Base-by-base conservation (phyloP, 2,329 filamentous ascomycete genomes). In the Aaosphaeria arxii region DNA sequence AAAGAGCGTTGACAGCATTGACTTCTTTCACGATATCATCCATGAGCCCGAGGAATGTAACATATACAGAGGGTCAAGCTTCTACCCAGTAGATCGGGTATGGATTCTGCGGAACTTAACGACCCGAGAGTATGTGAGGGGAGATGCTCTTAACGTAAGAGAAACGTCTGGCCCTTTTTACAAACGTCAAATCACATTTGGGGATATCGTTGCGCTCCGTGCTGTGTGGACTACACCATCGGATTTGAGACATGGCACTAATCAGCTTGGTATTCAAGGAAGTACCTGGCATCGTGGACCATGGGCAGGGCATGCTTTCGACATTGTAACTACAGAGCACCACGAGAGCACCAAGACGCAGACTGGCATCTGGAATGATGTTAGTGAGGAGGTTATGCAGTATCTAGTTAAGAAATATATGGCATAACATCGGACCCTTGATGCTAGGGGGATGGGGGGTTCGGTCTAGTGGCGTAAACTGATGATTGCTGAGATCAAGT, bases 341-440 rank as follows among this genome's bases (percentile, higher is more conserved):
- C 41, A 43, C 29, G 29, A 43, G 9, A 30, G 31, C 17, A 43
- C 13, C 6, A 43, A 28, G 41, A 31, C 3, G 41, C 33, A 9
- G n/a, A 30, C 11, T 7, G 17, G 31, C 6, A 31, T 9, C 41
- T 43, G 41, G 41, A 28, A 11, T 28, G 41, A 43, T 31, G 41
- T 43, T 9, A 43, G 41, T 30, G 41, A 28, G 29, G 41, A 43
- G 17, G 41, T 43, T 29, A 40, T 7, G 38, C 6, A 40, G 38
- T 7, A 40, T 40, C 6, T 42, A 5, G n/a, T n/a, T n/a, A n/a
- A n/a, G n/a, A n/a, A n/a, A n/a, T n/a, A n/a, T n/a, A n/a, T n/a
- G 5, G 29, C 42, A 32, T 38, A 31, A 44, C 47, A 46, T 48
- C 52, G 11, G 39, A 55, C 33, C 45, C 47, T 2, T 42, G 17